Percentiles rank a stretch among this genome's conserved stretches.
Conservation (phyloP, 148 eudicot genomes). For the Gaultheria prostrata region DNA sequence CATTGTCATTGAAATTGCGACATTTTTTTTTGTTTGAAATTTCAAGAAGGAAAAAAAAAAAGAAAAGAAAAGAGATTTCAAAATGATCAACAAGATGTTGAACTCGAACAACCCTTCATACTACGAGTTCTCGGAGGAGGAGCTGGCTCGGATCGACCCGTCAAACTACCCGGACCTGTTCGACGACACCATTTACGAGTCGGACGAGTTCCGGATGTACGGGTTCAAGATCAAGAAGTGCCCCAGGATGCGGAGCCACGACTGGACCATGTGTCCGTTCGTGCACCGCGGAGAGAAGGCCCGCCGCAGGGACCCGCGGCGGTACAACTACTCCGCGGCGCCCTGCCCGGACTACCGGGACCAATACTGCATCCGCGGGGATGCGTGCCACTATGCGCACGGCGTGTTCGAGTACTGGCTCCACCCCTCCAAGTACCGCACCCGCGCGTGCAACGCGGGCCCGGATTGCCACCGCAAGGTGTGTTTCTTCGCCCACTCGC, state of each 20-base stretch:
- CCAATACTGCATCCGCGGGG: not conserved
- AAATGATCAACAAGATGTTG: constrained; percentile 14
- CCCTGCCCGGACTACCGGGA: constrained; percentile 6
- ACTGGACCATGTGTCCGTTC: constrained; percentile 26
- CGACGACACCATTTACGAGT: not conserved
- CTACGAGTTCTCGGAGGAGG: constrained; percentile 9
- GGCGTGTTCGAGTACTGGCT: constrained; percentile 20
- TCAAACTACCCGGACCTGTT: constrained; percentile 4
- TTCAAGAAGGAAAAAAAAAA: too few relatives aligned
- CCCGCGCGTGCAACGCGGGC: not conserved
- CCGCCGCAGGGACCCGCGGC: constrained; percentile 19
- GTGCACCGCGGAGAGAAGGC: constrained; percentile 24
- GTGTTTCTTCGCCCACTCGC: constrained; percentile 16
- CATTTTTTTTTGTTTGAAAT: not conserved
- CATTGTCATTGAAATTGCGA: not conserved
- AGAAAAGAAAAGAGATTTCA: not conserved
- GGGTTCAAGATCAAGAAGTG: constrained; percentile 23
- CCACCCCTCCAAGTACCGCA: constrained; percentile 20
- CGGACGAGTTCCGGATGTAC: constrained; percentile 25
- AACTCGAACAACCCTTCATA: not conserved
- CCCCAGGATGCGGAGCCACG: constrained; percentile 20
- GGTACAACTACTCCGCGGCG: constrained; percentile 12
- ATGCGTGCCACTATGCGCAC: constrained; percentile 1
- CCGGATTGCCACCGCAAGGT: not conserved
- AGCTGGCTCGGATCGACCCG: constrained; percentile 1